phyloP scores from a whole-genome alignment of 2,329 filamentous ascomycete genomes.

The Fusarium anthophilum region DNA sequence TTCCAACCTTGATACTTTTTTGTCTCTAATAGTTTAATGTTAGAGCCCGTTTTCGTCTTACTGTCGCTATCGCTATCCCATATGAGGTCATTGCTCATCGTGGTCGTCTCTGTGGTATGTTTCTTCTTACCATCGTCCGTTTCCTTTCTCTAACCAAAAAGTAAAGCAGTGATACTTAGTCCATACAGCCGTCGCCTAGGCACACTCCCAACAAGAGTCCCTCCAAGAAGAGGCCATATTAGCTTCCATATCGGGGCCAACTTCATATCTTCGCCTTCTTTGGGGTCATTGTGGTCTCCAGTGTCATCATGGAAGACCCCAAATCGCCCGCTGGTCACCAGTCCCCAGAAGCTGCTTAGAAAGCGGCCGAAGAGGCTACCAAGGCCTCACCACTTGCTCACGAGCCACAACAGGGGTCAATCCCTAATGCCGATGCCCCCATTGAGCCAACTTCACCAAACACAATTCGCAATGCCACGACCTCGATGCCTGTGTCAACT shows the following conservation, averaged over 20 bases:
- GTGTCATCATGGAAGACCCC: neutral
- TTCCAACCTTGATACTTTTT: neutral
- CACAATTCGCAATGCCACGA: neutral
- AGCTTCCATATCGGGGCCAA: neutral
- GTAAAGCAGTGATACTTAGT: no score
- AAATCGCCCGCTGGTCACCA: neutral
- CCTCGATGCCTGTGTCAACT: neutral
- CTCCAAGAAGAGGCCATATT: neutral
- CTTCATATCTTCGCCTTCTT: neutral
- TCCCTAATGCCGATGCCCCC: neutral
- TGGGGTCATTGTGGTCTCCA: neutral
- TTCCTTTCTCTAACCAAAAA: no score
- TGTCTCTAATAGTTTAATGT: neutral
- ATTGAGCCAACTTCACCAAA: neutral
- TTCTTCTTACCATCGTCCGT: neutral
- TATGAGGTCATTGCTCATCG: neutral
- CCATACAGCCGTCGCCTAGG: no score
- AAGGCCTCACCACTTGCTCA: neutral
- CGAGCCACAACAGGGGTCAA: neutral
- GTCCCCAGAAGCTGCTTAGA: neutral
- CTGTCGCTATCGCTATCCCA: neutral
- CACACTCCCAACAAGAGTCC: no score
- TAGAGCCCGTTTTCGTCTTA: neutral
- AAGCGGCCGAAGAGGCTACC: neutral
- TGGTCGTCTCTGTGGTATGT: neutral